These are phyloP conservation scores for Plasmodium reichenowi DNA, from an alignment of 169 alveolate genomes.

Conservation along the genomic window DNA sequence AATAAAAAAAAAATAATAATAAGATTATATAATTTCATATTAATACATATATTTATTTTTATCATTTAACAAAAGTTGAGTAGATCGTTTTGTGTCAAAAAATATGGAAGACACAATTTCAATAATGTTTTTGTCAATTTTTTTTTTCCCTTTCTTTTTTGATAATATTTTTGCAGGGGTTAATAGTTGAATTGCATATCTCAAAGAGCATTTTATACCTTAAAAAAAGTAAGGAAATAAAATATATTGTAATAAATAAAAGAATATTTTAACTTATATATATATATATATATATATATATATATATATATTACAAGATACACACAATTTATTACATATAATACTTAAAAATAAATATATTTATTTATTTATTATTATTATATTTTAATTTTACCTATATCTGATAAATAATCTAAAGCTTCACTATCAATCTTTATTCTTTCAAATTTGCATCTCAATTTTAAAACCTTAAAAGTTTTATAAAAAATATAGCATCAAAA, in stretches of 20 bases:
- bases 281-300: slow-evolving; percentile 91
- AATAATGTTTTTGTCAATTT: slow-evolving; percentile 91
- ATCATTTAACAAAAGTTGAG: slow-evolving; percentile 93
- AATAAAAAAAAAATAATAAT: too few relatives aligned
- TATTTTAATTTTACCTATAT: slow-evolving; percentile 83
- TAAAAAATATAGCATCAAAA: slow-evolving; percentile 4
- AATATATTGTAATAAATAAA: slow-evolving; percentile 84
- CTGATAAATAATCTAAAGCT: slow-evolving; percentile 70
- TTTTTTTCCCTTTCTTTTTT: slow-evolving; percentile 90
- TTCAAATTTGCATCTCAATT: slow-evolving; percentile 72
- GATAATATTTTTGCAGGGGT: slow-evolving; percentile 97
- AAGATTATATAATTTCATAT: not conserved
- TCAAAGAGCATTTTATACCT: slow-evolving; percentile 64
- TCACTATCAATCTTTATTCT: slow-evolving; percentile 63
- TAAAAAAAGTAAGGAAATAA: slow-evolving; percentile 6
- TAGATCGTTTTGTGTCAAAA: slow-evolving; percentile 96
- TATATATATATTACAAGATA: slow-evolving; percentile 92
- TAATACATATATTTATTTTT: slow-evolving; percentile 73
- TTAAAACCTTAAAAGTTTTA: slow-evolving; percentile 47
- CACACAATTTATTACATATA: slow-evolving; percentile 81
- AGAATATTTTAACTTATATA: slow-evolving; percentile 64
- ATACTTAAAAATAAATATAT: slow-evolving; percentile 78
- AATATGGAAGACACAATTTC: slow-evolving; percentile 93
- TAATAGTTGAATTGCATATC: slow-evolving; percentile 92
- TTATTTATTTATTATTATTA: slow-evolving; percentile 94